These are phyloP conservation scores for Glycine tomentella DNA, from an alignment of 306 rosid species.

Conservation along the genomic window DNA sequence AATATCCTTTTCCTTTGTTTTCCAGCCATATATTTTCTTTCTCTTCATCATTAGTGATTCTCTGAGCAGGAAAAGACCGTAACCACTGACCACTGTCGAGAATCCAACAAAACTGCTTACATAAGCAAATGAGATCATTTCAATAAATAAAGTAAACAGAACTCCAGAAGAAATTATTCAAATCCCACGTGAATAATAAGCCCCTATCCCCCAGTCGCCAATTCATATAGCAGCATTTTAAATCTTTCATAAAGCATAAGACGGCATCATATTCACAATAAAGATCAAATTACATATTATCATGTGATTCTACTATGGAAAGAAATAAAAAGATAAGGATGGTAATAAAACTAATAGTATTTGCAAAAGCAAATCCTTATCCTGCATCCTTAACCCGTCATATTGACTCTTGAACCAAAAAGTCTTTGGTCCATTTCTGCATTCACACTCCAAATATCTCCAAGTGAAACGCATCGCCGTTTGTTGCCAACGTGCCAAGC, in stretches of 20 bases:
- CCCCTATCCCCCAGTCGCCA: neutral
- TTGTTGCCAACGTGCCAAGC: neutral
- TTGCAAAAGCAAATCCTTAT: conserved; percentile 38
- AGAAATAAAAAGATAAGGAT: neutral
- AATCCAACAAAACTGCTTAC: conserved; percentile 34
- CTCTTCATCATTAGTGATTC: conserved; percentile 14
- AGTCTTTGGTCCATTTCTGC: neutral
- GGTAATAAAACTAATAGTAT: neutral
- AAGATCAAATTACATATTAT: conserved; percentile 52
- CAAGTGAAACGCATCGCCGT: too few species aligned
- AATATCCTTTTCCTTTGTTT: conserved; percentile 30
- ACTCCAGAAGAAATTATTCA: neutral
- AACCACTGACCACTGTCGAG: conserved; percentile 29
- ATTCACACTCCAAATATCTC: neutral
- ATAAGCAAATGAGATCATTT: conserved; percentile 32
- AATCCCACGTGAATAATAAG: conserved; percentile 45
- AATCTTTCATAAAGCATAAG: neutral
- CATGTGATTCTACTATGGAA: conserved; percentile 39
- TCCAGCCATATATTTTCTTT: conserved; percentile 35
- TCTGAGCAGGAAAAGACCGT: neutral
- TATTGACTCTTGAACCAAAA: conserved; percentile 2
- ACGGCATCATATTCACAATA: conserved; percentile 40
- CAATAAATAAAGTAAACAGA: neutral
- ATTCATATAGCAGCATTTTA: neutral
- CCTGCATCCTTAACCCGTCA: neutral